Percentiles rank a stretch among this genome's conserved stretches.
phyloP scores from a whole-genome alignment of 2,329 filamentous ascomycete species.

The Aspergillus costaricaensis region DNA sequence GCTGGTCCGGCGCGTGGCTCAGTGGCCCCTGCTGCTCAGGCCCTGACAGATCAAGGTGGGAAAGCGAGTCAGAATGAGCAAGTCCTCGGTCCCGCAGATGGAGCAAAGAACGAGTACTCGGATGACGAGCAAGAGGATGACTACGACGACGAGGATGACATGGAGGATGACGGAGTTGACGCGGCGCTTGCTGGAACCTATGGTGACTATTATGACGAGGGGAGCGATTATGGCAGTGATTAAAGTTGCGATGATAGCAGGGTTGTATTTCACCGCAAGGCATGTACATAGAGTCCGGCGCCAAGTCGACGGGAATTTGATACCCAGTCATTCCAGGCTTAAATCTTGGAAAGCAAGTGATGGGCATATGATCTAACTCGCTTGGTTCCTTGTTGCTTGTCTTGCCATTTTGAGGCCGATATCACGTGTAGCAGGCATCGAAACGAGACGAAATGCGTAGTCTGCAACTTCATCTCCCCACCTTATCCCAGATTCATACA shows the following conservation, averaged over 20 bases:
- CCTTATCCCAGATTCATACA: neutral
- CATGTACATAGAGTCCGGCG: constrained; percentile 11
- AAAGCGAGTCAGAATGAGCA: constrained; percentile 26
- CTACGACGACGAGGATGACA: constrained; percentile 37
- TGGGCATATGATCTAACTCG: too few species aligned
- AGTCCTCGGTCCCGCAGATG: constrained; percentile 25
- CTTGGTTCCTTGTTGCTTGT: neutral
- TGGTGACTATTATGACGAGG: constrained; percentile 34
- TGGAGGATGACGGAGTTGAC: constrained; percentile 37
- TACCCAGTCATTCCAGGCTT: constrained; percentile 4
- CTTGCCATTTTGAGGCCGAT: neutral
- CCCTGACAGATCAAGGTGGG: constrained; percentile 13
- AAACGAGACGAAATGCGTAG: neutral
- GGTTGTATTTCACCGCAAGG: constrained; percentile 6
- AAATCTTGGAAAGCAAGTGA: neutral
- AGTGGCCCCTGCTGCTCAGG: constrained; percentile 4
- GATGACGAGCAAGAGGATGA: constrained; percentile 28
- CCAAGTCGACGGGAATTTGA: constrained; percentile 1
- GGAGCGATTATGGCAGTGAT: constrained; percentile 39
- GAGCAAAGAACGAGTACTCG: constrained; percentile 13
- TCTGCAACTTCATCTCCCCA: neutral
- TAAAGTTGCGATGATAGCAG: constrained; percentile 15
- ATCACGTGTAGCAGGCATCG: constrained; percentile 1
- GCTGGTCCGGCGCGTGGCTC: constrained; percentile 8
- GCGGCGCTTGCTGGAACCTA: constrained; percentile 43